A percentile compares a stretch with the other conserved stretches of the same genome.
phyloP scores from a whole-genome alignment of 75 land plant species.

The Cryptomeria japonica region DNA sequence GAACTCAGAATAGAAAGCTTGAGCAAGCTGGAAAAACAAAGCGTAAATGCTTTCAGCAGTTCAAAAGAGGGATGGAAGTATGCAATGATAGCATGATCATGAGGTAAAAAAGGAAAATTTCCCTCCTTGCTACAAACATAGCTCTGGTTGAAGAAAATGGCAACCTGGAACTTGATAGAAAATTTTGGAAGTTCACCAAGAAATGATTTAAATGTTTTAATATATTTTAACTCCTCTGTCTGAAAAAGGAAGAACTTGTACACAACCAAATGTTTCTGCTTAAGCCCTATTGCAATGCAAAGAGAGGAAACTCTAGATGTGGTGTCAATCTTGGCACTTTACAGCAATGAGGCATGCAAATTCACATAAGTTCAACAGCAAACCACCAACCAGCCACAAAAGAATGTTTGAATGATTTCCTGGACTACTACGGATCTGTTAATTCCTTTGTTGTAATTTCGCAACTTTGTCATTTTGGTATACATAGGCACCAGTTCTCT shows the following conservation, averaged over 20 bases:
- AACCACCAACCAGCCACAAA: background rate
- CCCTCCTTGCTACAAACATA: too few species aligned
- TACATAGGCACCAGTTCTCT: background rate
- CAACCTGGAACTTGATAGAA: background rate
- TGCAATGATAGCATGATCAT: too few species aligned
- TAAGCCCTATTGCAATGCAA: background rate
- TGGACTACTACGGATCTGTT: background rate
- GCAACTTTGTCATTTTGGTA: background rate
- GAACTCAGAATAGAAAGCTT: too few species aligned
- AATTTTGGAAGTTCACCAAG: background rate
- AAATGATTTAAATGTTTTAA: background rate
- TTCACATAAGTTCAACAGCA: background rate
- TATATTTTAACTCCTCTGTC: background rate
- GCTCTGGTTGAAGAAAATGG: too few species aligned
- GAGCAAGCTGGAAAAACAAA: too few species aligned
- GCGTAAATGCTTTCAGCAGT: too few species aligned
- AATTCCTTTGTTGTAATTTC: background rate
- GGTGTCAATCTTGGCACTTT: background rate
- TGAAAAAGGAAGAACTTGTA: background rate
- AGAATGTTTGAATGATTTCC: background rate
- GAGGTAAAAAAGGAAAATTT: too few species aligned
- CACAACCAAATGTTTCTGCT: background rate
- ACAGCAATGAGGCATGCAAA: background rate
- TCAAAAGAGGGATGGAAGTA: too few species aligned
- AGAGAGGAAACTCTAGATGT: background rate